Base-by-base conservation (phyloP, 768 basidiomycete species). In the Lentinus tigrinus region DNA sequence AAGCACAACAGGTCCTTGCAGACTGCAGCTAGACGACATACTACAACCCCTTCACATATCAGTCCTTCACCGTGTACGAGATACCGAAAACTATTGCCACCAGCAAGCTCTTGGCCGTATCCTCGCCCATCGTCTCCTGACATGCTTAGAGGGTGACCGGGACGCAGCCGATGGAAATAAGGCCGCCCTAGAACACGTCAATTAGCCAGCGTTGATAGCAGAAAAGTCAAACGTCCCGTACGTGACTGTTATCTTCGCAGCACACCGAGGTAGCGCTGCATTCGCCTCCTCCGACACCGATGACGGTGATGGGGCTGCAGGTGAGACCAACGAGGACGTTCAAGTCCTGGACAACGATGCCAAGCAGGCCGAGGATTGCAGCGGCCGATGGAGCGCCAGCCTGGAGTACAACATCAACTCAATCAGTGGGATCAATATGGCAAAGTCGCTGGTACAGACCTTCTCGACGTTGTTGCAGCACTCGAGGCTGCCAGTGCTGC, bases 201-300 rank as follows among this genome's bases (percentile, higher is more conserved):
- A n/a, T n/a, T n/a, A n/a, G n/a, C 28, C 38, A 40, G 26, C 31
- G 23, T 19, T 9, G 31, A 24, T 0, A 52, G 51, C 7, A 7
- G 14, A 43, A 17, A 19, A 24, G 21, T 16, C 23, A 13, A 14
- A 9, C n/a, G 8, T 3, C 23, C 4, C 58, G 38, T 50, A 59
- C 58, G 58, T 49, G 52, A 24, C 48, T 54, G 49, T 55, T 55
- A 47, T 55, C 53, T 21, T 43, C 10, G 58, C 58, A 60, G 58
- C 53, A 60, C 6, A 60, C 58, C 11, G 58, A 14, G 10, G 50
- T 17, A 31, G 58, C 53, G 42, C 17, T n/a, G 58, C 58, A 54
- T 3, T 47, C 27, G 48, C 58, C 47, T 4, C 10, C 21, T 27
- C 53, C 54, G 31, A 55, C 58, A 3, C 58, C 58, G 46, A 58